Percentiles rank a stretch among this genome's conserved stretches.
Conservation (phyloP, 208 protist species). For the Blastocrithidia nonstop region DNA sequence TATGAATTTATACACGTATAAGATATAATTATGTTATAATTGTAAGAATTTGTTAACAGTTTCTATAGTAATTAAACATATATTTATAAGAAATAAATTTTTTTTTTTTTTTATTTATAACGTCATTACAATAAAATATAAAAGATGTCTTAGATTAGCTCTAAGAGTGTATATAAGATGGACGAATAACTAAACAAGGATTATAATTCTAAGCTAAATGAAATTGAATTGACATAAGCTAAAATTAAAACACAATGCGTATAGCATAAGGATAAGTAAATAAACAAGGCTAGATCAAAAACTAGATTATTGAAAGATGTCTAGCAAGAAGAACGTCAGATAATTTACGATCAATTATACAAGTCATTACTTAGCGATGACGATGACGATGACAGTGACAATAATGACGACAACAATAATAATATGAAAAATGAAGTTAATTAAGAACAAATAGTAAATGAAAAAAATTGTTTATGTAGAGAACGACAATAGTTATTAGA, state of each 20-base stretch:
- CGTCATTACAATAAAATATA: too few relatives aligned
- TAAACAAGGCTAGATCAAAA: background rate
- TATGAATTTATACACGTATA: too few relatives aligned
- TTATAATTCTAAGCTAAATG: background rate
- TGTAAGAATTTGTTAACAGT: too few relatives aligned
- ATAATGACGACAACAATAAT: conserved; percentile 1
- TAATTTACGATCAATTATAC: conserved; percentile 48
- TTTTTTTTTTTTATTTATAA: too few relatives aligned
- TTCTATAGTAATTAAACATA: too few relatives aligned
- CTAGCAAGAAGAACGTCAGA: conserved; percentile 41
- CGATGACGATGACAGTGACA: background rate
- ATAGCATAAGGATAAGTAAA: conserved; percentile 9
- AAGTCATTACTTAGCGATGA: conserved; percentile 21
- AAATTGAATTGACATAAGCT: background rate
- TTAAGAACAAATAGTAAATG: conserved; percentile 7
- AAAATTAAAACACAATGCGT: conserved; percentile 4
- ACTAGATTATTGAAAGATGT: conserved; percentile 27
- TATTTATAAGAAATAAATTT: too few relatives aligned
- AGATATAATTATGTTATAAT: too few relatives aligned
- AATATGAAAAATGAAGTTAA: background rate
- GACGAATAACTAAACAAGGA: background rate
- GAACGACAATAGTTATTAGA: too few relatives aligned
- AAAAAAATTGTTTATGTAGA: too few relatives aligned
- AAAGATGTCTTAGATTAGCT: background rate
- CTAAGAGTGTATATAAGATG: conserved; percentile 2